Conservation (phyloP, 768 basidiomycete genomes). For the Macrocybe gigantea region DNA sequence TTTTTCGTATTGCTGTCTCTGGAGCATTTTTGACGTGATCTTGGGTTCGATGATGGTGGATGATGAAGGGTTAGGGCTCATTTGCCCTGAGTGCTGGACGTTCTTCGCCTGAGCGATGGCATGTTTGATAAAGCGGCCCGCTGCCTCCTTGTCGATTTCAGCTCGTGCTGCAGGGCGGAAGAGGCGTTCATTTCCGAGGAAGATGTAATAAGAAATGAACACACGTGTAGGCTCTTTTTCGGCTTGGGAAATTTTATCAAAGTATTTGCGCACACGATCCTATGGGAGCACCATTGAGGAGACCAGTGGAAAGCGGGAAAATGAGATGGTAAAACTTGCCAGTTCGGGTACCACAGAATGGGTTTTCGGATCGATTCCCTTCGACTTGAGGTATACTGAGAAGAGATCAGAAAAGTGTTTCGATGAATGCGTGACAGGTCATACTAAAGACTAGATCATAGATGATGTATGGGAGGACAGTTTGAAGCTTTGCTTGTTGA, state of each 20-base stretch:
- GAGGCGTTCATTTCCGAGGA: background rate
- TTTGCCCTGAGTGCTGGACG: slow-evolving; percentile 26
- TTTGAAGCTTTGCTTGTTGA: slow-evolving; percentile 79
- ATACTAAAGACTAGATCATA: slow-evolving; percentile 85
- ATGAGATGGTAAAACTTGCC: slow-evolving; percentile 25
- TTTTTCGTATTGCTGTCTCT: slow-evolving; percentile 57
- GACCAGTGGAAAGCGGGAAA: slow-evolving; percentile 1
- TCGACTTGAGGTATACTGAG: slow-evolving; percentile 75
- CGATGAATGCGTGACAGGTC: slow-evolving; percentile 15
- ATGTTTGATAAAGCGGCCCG: slow-evolving; percentile 78
- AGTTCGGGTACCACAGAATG: slow-evolving; percentile 76
- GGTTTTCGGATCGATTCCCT: slow-evolving; percentile 72
- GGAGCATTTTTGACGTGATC: slow-evolving; percentile 70
- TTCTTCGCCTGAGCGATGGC: slow-evolving; percentile 64
- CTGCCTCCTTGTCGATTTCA: slow-evolving; percentile 74
- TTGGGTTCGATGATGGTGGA: slow-evolving; percentile 40
- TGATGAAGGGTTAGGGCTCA: slow-evolving; percentile 20
- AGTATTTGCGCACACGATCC: slow-evolving; percentile 77
- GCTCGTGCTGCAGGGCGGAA: slow-evolving; percentile 24
- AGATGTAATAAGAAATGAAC: slow-evolving; percentile 11
- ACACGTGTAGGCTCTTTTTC: slow-evolving; percentile 61
- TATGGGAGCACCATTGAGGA: slow-evolving; percentile 16
- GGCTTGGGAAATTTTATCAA: slow-evolving; percentile 73
- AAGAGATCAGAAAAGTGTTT: slow-evolving; percentile 6
- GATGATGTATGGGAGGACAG: slow-evolving; percentile 71